Base-by-base conservation (phyloP, 495 filamentous ascomycete genomes). In the Talaromyces borbonicus region DNA sequence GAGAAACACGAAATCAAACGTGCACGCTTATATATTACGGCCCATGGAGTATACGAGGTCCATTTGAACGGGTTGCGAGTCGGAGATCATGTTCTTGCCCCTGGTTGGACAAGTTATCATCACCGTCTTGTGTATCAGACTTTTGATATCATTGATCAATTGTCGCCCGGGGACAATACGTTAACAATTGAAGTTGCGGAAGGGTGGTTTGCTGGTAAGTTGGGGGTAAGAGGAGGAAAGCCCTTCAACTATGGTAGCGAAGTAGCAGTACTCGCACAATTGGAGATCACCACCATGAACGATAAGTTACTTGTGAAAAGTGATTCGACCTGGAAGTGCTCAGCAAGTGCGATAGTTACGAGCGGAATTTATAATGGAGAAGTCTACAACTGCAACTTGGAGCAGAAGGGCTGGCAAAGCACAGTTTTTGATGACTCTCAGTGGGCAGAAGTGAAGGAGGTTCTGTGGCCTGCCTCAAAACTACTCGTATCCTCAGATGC, bases 321-420 rank as follows among this genome's bases (percentile, higher is more conserved):
- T 5, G 71, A 78, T 47, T 31, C 50, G 0, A 66, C 55, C 0
- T 79, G 75, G 76, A 55, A 56, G 9, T 56, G 57, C 12, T 52
- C 53, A 11, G 47, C 42, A 2, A 65, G 71, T 5, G 56, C 72
- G 2, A 62, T 74, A 11, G 47, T 72, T 1, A 56, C 55, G 8
- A 67, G 65, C 16, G 73, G 76, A 41, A 59, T 79, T 15, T 78
- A 79, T 41, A 63, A 78, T 50, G 75, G 75, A 9, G 74, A 78
- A 49, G 30, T 58, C 0, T 77, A 73, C 42, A 65, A 77, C 56
- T 61, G 56, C 1, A 52, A 57, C 0, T 48, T 59, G 22, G 59
- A 68, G 8, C 38, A 59, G 31, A 18, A 24, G 9, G 50, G 32
- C 20, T 60, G 65, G 65, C 53, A 47, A 32, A 22, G 22, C 16